Evolutionary conservation across 1,284 basidiomycete genomes (phyloP), one percentile per base, ranked within the genome.

Genomic region (Trametes pubescens): DNA sequence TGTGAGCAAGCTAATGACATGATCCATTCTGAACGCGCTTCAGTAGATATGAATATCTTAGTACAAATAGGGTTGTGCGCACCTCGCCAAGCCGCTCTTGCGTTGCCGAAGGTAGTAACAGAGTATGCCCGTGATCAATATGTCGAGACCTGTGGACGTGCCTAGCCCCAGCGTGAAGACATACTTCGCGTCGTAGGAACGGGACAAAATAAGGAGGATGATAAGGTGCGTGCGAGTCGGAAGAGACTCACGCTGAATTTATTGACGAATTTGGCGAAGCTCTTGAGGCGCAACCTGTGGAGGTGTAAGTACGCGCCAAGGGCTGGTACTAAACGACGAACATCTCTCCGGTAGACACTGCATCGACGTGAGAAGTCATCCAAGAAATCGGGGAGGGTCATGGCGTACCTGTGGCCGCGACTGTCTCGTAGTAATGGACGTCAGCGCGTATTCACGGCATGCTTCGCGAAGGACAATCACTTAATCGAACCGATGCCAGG

Each of bases 341-440:
- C 78, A 80, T 78, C 60, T 76, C 70, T 34, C 66, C 72, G 16
- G 76, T 76, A 14, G 76, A 75, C 2, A 73, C 77, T 76, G 21
- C n/a, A 35, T 21, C 18, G 24, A 24, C 2, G 1, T 38, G 4
- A 29, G n/a, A 9, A 10, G 9, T 24, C 21, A 26, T 13, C 1
- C 11, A 4, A 32, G 11, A 8, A 4, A 24, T 8, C n/a, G 21
- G 6, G 11, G 34, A 6, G 21, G 26, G 21, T 2, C 3, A 16
- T 35, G 51, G 10, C 51, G 24, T 40, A 53, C 51, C 51, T 7
- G 9, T 14, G 4, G 51, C 51, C n/a, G 51, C n/a, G 2, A 32
- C 51, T 53, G 18, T 34, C 11, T 4, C 18, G 35, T n/a, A 21
- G 35, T 14, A 16, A 18, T 5, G 22, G 8, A 37, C 11, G 24